Conservation (phyloP, 2,329 filamentous ascomycete species). For the Monilinia aucupariae region DNA sequence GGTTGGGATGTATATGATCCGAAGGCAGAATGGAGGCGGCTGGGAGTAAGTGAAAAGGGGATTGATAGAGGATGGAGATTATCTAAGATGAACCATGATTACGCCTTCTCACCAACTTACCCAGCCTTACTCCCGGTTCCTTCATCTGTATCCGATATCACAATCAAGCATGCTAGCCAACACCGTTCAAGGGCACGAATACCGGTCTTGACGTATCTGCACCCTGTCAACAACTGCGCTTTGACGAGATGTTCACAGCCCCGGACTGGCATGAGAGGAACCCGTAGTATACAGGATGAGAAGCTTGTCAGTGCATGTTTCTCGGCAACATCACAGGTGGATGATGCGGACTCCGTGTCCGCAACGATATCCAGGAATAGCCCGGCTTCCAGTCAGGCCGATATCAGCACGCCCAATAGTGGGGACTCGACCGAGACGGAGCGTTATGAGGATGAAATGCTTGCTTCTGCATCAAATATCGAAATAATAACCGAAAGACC, state of each 20-base stretch:
- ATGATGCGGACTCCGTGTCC: constrained; percentile 28
- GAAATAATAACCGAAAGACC: constrained; percentile 52
- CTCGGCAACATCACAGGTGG: constrained; percentile 47
- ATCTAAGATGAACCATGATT: constrained; percentile 83
- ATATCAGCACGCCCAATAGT: constrained; percentile 36
- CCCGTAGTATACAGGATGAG: constrained; percentile 93
- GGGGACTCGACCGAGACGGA: constrained; percentile 57
- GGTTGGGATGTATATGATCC: constrained; percentile 85
- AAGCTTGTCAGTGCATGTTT: constrained; percentile 90
- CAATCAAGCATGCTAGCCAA: constrained; percentile 83
- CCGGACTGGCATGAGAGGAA: constrained; percentile 75
- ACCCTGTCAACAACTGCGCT: constrained; percentile 92
- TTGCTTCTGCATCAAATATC: constrained; percentile 43
- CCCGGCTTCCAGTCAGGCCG: constrained; percentile 47
- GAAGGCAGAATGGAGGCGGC: constrained; percentile 75
- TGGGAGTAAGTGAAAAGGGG: constrained; percentile 81
- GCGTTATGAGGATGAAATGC: constrained; percentile 62
- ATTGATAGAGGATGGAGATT: constrained; percentile 66
- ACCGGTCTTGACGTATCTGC: constrained; percentile 87
- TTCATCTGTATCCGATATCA: constrained; percentile 88
- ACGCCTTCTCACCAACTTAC: constrained; percentile 88
- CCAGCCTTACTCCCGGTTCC: constrained; percentile 81
- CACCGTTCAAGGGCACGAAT: constrained; percentile 88
- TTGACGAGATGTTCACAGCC: constrained; percentile 95
- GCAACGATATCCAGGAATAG: constrained; percentile 35